Conservation (phyloP, 2,329 filamentous ascomycete species). For the Aspergillus texensis region DNA sequence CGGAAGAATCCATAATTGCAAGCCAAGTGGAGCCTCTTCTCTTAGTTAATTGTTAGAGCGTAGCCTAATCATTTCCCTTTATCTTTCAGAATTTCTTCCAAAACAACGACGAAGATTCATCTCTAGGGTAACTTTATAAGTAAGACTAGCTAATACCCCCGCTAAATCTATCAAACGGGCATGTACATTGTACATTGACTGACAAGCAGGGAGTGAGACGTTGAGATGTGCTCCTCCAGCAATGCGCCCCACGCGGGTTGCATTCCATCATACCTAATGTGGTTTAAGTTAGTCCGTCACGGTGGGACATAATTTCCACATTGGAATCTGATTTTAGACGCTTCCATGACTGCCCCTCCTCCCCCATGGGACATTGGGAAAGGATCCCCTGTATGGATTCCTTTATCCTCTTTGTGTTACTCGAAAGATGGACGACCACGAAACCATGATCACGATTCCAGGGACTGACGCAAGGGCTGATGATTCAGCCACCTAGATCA, state of each 20-base stretch:
- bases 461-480: background rate
- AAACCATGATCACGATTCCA: background rate
- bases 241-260: background rate
- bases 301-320: background rate
- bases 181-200: background rate
- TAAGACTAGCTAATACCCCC: background rate
- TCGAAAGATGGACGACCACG: background rate
- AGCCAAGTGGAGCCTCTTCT: background rate
- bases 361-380: background rate
- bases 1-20: background rate
- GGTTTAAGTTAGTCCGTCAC: background rate
- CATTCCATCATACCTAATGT: background rate
- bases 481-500: background rate
- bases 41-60: background rate
- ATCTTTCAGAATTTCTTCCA: background rate
- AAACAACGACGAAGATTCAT: background rate
- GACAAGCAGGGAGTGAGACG: background rate
- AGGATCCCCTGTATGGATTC: background rate
- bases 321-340: background rate
- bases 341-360: background rate
- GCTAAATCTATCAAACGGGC: background rate
- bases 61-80: background rate
- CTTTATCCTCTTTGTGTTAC: background rate
- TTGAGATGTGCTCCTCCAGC: background rate
- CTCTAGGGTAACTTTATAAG: background rate